These are phyloP conservation scores for Hemerocallis citrina DNA, from an alignment of 106 monocot species.

Conservation along the genomic window DNA sequence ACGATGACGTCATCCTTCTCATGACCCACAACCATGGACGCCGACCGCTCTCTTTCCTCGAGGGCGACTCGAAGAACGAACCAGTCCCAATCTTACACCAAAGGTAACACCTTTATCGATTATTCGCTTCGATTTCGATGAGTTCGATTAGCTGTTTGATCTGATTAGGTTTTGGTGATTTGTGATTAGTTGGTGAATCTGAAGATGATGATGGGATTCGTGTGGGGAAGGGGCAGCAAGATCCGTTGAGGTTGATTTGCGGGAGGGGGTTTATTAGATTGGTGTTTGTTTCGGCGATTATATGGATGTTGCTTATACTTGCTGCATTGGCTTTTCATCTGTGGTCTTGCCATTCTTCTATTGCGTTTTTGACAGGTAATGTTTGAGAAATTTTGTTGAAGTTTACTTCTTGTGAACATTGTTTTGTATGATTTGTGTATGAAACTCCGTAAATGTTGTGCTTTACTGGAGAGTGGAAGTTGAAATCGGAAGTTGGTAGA, in stretches of 20 bases:
- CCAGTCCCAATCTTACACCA: slow-evolving; percentile 7
- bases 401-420: too few relatives aligned
- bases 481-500: too few relatives aligned
- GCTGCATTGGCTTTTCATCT: neutral
- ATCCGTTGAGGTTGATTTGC: slow-evolving; percentile 42
- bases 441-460: too few relatives aligned
- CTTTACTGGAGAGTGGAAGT: too few relatives aligned
- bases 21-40: too few relatives aligned
- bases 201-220: slow-evolving; percentile 4
- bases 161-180: neutral
- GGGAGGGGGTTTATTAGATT: slow-evolving; percentile 49
- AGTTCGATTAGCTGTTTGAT: too few relatives aligned
- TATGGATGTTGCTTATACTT: slow-evolving; percentile 33
- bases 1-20: too few relatives aligned
- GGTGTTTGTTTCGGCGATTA: slow-evolving; percentile 51
- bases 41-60: slow-evolving; percentile 22
- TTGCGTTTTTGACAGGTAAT: slow-evolving; percentile 65
- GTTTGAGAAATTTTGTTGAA: too few relatives aligned
- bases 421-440: too few relatives aligned
- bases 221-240: slow-evolving; percentile 11
- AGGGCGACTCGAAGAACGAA: slow-evolving; percentile 27
- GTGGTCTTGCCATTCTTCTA: slow-evolving; percentile 10
- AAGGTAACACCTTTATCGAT: slow-evolving; percentile 15
- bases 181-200: slow-evolving; percentile 8
- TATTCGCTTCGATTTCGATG: neutral